phyloP scores from a whole-genome alignment of 345 rosid species.

The Hibiscus trionum region DNA sequence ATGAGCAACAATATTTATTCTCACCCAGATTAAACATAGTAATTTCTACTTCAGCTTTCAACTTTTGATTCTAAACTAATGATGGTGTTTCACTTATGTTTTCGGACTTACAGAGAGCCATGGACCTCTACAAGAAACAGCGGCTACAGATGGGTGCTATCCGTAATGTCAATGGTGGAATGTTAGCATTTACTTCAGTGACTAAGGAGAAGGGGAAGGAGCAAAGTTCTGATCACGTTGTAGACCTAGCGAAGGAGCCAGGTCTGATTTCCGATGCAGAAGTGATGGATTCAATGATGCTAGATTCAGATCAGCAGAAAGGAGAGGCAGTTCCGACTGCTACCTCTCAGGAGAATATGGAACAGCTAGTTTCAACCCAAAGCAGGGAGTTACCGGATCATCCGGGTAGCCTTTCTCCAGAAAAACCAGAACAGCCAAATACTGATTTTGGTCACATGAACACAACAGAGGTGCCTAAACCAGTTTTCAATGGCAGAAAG shows the following conservation, averaged over 20 bases:
- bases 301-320: conserved; percentile 15
- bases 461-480: conserved; percentile 16
- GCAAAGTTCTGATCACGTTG: conserved; percentile 8
- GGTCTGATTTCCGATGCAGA: conserved; percentile 16
- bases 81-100: background rate
- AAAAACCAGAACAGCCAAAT: conserved; percentile 13
- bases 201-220: conserved; percentile 27
- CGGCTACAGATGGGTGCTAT: conserved; percentile 38
- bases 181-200: conserved; percentile 22
- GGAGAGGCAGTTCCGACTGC: conserved; percentile 15
- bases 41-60: background rate
- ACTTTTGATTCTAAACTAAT: background rate
- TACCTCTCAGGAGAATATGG: conserved; percentile 6
- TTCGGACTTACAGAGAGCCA: conserved; percentile 54
- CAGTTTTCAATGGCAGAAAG: conserved; percentile 9
- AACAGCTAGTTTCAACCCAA: conserved; percentile 16
- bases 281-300: conserved; percentile 15
- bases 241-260: conserved; percentile 13
- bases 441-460: conserved; percentile 12
- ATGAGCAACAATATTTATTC: background rate
- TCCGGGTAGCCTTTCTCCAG: background rate
- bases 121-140: conserved; percentile 73
- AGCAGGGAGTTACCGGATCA: conserved; percentile 8
- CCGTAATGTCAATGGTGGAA: conserved; percentile 18
- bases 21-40: background rate